Percentiles rank a stretch among this genome's conserved stretches.
These are phyloP conservation scores for Pythium coloratum DNA, from an alignment of 352 stramenopile species.

Conservation along the genomic window DNA sequence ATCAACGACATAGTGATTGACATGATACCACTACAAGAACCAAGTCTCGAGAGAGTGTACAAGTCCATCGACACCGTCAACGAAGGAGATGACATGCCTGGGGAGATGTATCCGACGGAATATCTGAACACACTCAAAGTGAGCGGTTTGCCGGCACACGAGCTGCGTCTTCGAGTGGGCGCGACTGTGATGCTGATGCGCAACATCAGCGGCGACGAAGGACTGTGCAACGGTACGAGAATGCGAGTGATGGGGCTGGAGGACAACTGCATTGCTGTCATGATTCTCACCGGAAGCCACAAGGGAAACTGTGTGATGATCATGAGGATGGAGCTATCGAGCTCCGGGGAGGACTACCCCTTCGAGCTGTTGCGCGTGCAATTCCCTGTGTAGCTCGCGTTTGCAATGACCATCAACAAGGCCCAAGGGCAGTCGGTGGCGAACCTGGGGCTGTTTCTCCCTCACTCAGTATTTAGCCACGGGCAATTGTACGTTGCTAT, in stretches of 20 bases:
- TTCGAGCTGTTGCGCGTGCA: neutral
- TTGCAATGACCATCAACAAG: conserved; percentile 14
- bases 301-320: neutral
- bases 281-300: neutral
- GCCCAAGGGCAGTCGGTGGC: conserved; percentile 2
- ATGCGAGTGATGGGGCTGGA: neutral
- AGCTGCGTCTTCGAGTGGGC: neutral
- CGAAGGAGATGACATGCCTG: no score
- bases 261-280: neutral
- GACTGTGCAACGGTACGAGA: neutral
- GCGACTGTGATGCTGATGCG: neutral
- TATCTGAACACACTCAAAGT: no score
- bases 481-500: conserved; percentile 6
- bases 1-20: no score
- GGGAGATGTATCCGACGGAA: no score
- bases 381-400: conserved; percentile 10
- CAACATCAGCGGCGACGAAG: neutral
- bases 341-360: neutral
- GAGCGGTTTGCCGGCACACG: neutral
- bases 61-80: no score
- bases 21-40: no score
- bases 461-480: conserved; percentile 2
- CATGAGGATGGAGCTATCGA: neutral
- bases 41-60: no score
- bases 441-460: neutral